Evolutionary conservation across 169 alveolate genomes (phyloP).

Genomic region (Cryptosporidium parvum): DNA sequence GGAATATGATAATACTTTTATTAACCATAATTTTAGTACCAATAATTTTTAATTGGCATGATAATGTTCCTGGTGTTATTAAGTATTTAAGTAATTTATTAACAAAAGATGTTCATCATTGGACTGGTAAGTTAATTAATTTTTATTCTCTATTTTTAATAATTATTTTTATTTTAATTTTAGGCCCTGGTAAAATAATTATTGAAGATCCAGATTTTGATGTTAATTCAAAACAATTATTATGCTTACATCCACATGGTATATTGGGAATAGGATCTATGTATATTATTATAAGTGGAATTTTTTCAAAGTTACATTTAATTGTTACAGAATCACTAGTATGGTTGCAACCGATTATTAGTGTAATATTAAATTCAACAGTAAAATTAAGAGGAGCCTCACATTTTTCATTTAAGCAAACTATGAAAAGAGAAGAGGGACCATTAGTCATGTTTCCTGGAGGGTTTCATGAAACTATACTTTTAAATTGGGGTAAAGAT

Average conservation of each 20-base stretch:
- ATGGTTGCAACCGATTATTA: slow-evolving; percentile 70
- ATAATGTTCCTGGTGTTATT: slow-evolving; percentile 19
- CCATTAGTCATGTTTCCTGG: slow-evolving; percentile 75
- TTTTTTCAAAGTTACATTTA: slow-evolving; percentile 30
- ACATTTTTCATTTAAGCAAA: slow-evolving; percentile 37
- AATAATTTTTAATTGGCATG: slow-evolving; percentile 6
- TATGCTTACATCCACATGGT: slow-evolving; percentile 71
- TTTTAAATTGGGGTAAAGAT: slow-evolving; percentile 68
- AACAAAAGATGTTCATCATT: slow-evolving; percentile 40
- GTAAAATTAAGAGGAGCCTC: slow-evolving; percentile 70
- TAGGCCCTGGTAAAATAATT: slow-evolving; percentile 61
- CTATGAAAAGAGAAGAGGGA: slow-evolving; percentile 58
- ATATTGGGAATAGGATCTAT: slow-evolving; percentile 62
- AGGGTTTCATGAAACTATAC: slow-evolving; percentile 66
- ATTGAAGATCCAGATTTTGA: slow-evolving; percentile 70
- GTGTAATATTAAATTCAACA: slow-evolving; percentile 28
- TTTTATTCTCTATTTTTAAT: not conserved
- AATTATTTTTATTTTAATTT: not conserved
- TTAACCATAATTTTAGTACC: slow-evolving; percentile 20
- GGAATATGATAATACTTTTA: not conserved
- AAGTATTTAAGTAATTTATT: slow-evolving; percentile 20
- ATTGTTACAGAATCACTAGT: slow-evolving; percentile 63
- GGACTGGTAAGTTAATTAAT: slow-evolving; percentile 64
- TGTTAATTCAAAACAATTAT: slow-evolving; percentile 25
- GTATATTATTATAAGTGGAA: slow-evolving; percentile 24